phyloP scores from a whole-genome alignment of 176 grass and related monocot species.

The Poa pratensis region DNA sequence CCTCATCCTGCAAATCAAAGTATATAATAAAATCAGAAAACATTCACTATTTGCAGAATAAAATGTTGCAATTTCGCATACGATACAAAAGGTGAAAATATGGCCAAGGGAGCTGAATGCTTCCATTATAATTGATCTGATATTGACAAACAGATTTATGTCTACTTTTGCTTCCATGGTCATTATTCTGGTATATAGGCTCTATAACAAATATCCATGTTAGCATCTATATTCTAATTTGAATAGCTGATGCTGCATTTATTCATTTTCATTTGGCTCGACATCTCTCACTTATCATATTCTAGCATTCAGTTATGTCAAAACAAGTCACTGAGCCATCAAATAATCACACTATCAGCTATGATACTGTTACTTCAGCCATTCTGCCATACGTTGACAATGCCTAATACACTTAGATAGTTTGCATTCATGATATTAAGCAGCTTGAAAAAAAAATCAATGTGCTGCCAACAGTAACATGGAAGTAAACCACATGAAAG shows the following conservation, averaged over 20 bases:
- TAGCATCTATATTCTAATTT: neutral
- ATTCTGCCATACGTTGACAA: constrained; percentile 2
- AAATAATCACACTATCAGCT: neutral
- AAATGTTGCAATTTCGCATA: neutral
- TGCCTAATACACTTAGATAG: constrained; percentile 27
- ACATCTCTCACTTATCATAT: neutral
- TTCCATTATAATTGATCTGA: neutral
- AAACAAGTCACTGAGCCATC: neutral
- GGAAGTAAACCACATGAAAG: neutral
- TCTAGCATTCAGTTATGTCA: neutral
- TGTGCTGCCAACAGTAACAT: constrained; percentile 2
- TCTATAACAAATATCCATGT: constrained; percentile 10
- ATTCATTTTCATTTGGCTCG: constrained; percentile 5
- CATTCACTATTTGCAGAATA: neutral
- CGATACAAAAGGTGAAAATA: neutral
- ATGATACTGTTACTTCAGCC: neutral
- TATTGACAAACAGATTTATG: neutral
- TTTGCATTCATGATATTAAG: constrained; percentile 27
- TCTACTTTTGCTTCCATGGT: constrained; percentile 1
- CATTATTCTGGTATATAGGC: constrained; percentile 9
- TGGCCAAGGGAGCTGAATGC: constrained; percentile 2
- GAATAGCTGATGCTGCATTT: constrained; percentile 28
- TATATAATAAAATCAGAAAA: constrained; percentile 23
- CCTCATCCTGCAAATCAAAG: constrained; percentile 68
- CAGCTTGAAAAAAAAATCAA: neutral